Percentiles rank a stretch among this genome's conserved stretches.
Evolutionary conservation across 1,284 basidiomycete genomes (phyloP).

Genomic region (Papiliotrema nemorosa): DNA sequence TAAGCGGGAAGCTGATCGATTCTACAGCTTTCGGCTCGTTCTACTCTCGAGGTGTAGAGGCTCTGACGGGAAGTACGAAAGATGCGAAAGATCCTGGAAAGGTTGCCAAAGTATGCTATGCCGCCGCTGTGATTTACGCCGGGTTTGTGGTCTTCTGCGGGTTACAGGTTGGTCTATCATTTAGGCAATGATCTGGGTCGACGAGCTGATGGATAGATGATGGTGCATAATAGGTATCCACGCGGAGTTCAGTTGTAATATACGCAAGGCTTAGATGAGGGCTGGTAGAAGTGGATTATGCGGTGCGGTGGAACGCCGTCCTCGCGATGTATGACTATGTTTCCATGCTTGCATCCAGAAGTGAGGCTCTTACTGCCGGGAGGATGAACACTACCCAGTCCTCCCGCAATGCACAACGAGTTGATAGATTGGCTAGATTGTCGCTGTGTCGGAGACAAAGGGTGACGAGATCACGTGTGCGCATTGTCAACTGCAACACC

Average conservation of each 20-base stretch:
- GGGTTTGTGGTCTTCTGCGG: slow-evolving; percentile 54
- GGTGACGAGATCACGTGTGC: too few species aligned
- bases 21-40: slow-evolving; percentile 37
- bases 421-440: too few species aligned
- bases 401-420: too few species aligned
- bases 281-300: not conserved
- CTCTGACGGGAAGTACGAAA: slow-evolving; percentile 52
- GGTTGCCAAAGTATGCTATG: slow-evolving; percentile 53
- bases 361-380: too few species aligned
- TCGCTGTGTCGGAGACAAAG: too few species aligned
- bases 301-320: not conserved
- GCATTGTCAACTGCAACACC: too few species aligned
- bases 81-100: slow-evolving; percentile 52
- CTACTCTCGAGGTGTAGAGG: slow-evolving; percentile 46
- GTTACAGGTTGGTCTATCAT: slow-evolving; percentile 49
- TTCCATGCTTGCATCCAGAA: too few species aligned
- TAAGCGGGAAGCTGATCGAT: not conserved
- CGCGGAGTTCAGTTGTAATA: slow-evolving; percentile 7
- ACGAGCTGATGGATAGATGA: slow-evolving; percentile 1
- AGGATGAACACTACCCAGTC: too few species aligned
- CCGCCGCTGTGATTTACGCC: slow-evolving; percentile 53
- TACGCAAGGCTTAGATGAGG: not conserved
- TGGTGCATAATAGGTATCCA: slow-evolving; percentile 10
- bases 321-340: too few species aligned
- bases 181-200: not conserved